Evolutionary conservation across 1,139 yeast species (phyloP).

Genomic region (Candida tunisiensis): DNA sequence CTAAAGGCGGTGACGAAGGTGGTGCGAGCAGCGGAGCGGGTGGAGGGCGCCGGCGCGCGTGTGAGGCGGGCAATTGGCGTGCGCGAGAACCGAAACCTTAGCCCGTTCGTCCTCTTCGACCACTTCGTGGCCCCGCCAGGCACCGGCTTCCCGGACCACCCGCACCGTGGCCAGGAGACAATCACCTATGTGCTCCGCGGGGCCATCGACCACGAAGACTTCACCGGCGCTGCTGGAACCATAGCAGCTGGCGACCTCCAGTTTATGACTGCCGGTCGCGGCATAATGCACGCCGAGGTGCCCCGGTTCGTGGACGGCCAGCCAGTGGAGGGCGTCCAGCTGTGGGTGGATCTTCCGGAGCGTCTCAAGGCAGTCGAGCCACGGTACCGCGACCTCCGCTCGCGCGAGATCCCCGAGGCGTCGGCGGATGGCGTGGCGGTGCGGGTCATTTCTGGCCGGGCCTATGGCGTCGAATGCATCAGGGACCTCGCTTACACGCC

Average conservation of each 20-base stretch:
- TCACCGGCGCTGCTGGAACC: conserved; percentile 60
- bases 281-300: conserved; percentile 68
- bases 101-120: conserved; percentile 67
- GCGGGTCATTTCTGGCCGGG: conserved; percentile 60
- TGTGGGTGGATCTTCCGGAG: conserved; percentile 82
- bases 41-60: conserved; percentile 79
- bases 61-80: conserved; percentile 69
- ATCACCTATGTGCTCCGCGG: conserved; percentile 54
- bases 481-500: conserved; percentile 77
- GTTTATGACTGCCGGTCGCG: conserved; percentile 81
- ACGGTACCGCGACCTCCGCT: conserved; percentile 62
- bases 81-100: conserved; percentile 42
- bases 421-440: conserved; percentile 46
- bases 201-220: conserved; percentile 74
- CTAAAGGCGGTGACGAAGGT: conserved; percentile 28
- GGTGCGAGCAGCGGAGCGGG: conserved; percentile 44
- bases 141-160: conserved; percentile 76
- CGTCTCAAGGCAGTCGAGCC: conserved; percentile 54
- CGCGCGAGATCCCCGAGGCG: conserved; percentile 57
- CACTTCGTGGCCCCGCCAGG: conserved; percentile 42
- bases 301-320: conserved; percentile 26
- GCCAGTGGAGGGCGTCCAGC: conserved; percentile 32
- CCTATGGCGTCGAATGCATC: conserved; percentile 65
- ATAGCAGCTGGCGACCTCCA: conserved; percentile 66
- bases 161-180: conserved; percentile 76